Evolutionary conservation across 2,329 filamentous ascomycete species (phyloP).

Genomic region (Fusarium redolens): DNA sequence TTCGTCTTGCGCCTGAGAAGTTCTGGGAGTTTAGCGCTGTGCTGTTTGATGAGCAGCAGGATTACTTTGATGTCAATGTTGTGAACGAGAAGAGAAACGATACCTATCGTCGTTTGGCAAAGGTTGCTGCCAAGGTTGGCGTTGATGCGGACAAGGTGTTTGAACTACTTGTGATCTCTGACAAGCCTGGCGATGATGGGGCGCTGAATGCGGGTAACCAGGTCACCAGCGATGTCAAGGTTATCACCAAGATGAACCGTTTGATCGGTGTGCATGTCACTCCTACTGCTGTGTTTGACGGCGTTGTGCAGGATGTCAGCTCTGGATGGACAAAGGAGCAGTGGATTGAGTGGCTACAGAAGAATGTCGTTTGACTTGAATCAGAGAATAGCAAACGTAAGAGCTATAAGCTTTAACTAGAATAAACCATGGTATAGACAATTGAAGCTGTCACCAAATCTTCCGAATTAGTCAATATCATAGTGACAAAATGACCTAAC

Average conservation of each 20-base stretch:
- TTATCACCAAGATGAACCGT: conserved; percentile 82
- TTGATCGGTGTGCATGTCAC: conserved; percentile 89
- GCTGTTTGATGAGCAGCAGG: conserved; percentile 73
- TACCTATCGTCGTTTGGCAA: conserved; percentile 83
- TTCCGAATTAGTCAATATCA: neutral
- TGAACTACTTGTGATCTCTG: conserved; percentile 73
- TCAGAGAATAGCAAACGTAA: neutral
- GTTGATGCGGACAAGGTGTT: conserved; percentile 78
- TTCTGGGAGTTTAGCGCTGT: conserved; percentile 84
- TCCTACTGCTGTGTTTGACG: conserved; percentile 90
- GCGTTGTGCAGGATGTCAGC: conserved; percentile 83
- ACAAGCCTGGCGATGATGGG: conserved; percentile 74
- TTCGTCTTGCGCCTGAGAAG: conserved; percentile 73
- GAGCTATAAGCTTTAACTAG: conserved; percentile 20
- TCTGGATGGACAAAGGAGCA: conserved; percentile 82
- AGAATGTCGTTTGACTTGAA: conserved; percentile 58
- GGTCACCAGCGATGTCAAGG: conserved; percentile 87
- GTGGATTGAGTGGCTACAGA: conserved; percentile 85
- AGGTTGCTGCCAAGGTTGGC: conserved; percentile 75
- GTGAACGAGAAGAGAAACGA: conserved; percentile 86
- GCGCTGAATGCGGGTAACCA: conserved; percentile 81
- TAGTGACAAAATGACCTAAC: neutral
- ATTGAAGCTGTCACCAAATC: conserved; percentile 9
- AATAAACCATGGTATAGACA: neutral
- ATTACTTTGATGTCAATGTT: conserved; percentile 86